These are phyloP conservation scores for Calendula officinalis DNA, from an alignment of 129 eudicot species.

Conservation along the genomic window DNA sequence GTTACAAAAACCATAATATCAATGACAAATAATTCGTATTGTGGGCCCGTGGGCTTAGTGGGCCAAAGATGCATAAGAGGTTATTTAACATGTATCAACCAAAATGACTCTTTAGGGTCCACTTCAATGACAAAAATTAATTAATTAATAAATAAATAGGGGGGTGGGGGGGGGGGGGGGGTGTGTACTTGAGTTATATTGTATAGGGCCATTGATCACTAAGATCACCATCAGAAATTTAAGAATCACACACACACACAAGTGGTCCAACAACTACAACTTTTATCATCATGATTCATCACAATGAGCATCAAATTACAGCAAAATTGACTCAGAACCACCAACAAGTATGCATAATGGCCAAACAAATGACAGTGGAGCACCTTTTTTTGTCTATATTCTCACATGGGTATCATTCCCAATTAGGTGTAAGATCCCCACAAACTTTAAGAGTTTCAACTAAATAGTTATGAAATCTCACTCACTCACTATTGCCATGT, in stretches of 20 bases:
- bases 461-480: conserved; percentile 29
- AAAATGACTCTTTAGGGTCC: conserved; percentile 15
- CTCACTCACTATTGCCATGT: conserved; percentile 21
- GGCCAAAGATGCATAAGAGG: conserved; percentile 5
- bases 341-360: conserved; percentile 45
- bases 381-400: conserved; percentile 45
- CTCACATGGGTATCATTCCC: conserved; percentile 48
- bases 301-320: conserved; percentile 36
- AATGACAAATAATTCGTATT: neutral
- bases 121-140: conserved; percentile 25
- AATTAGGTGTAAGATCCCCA: conserved; percentile 42
- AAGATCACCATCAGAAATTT: conserved; percentile 32
- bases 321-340: conserved; percentile 41
- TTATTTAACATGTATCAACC: neutral
- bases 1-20: too few species aligned
- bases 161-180: too few species aligned
- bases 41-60: conserved; percentile 1
- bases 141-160: too few species aligned
- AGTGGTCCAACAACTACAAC: conserved; percentile 34
- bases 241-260: conserved; percentile 33
- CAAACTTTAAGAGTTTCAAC: conserved; percentile 39
- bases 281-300: conserved; percentile 26
- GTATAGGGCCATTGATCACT: conserved; percentile 29
- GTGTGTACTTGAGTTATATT: too few species aligned
- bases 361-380: conserved; percentile 50